Evolutionary conservation across 192 early-diverging fungal species (phyloP), one percentile per base, ranked within the genome.

Genomic region (Podila horticola): DNA sequence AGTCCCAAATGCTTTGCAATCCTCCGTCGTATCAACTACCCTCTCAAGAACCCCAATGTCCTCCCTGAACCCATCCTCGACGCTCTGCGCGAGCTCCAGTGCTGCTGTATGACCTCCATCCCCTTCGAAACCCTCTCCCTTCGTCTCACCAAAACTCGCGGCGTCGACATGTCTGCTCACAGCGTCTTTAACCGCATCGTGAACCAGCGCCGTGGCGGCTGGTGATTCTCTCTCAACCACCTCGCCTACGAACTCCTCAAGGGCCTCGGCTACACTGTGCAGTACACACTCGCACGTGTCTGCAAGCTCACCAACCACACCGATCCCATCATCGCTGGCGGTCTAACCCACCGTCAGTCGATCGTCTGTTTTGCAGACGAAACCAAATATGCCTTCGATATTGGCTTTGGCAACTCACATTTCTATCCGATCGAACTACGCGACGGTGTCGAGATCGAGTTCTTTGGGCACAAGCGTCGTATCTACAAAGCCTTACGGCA

Each of bases 191-290:
- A 74, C 45, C 73, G 73, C 3, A 20, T 67, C 12, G 61, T 74
- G 31, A 67, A 62, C 59, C 26, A 68, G 24, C 49, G 28, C 48
- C 73, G 66, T 10, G 73, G 73, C 13, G 66, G 73, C 24, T 74
- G 73, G 73, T 74, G 73, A 26, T 74, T 74, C 26, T 74, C 73
- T 13, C 66, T 74, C 51, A 74, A 74, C 59, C 28, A 26, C 22
- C 50, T 74, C 28, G 65, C 50, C 5, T 64, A 41, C 26, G 66
- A 74, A 30, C 58, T 74, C 17, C 51, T 74, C 13, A 60, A 11
- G 9, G 59, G 33, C 5, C 57, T 74, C 31, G 73, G 73, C 2
- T 74, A 55, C 20, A 74, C 58, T 5, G 51, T 62, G 22, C 73
- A 74, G 50, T 68, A n/a, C 48, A 68, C 73, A 0, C 24, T 74